Conservation (phyloP, 2,329 filamentous ascomycete species). For the Ascochyta pisi region DNA sequence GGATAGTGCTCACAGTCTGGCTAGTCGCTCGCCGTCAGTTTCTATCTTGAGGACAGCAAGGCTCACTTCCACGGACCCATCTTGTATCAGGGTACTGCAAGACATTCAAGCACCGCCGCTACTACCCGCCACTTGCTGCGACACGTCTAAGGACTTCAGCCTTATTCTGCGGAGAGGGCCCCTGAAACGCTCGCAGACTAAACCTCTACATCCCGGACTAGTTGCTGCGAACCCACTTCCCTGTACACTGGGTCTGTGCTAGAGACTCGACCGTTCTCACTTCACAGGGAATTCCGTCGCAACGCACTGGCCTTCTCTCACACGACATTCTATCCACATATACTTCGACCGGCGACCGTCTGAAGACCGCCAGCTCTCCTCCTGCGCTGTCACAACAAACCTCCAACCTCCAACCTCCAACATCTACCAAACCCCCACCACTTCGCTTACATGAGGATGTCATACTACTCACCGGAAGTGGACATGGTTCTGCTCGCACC, state of each 20-base stretch:
- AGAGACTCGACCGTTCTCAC: constrained; percentile 41
- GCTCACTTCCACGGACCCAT: constrained; percentile 40
- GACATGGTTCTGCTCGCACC: constrained; percentile 47
- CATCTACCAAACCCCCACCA: neutral
- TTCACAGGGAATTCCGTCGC: constrained; percentile 32
- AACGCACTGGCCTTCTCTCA: constrained; percentile 40
- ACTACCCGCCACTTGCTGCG: constrained; percentile 44
- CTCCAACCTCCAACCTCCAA: constrained; percentile 15
- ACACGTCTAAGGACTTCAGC: constrained; percentile 40
- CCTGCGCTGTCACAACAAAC: constrained; percentile 14
- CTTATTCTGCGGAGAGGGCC: constrained; percentile 44
- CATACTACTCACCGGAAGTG: constrained; percentile 46
- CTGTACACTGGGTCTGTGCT: constrained; percentile 39
- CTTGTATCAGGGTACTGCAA: constrained; percentile 38
- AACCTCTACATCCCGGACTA: constrained; percentile 42
- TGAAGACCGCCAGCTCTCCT: constrained; percentile 21
- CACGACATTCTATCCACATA: constrained; percentile 39
- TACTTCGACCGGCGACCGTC: constrained; percentile 29
- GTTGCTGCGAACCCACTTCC: constrained; percentile 34
- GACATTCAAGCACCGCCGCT: constrained; percentile 47
- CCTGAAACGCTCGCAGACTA: constrained; percentile 41
- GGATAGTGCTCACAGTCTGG: constrained; percentile 14
- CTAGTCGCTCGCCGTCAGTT: constrained; percentile 22
- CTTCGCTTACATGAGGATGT: constrained; percentile 36
- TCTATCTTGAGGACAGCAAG: constrained; percentile 39